Base-by-base conservation (phyloP, 208 protist species). In the Leishmania gerbilli region DNA sequence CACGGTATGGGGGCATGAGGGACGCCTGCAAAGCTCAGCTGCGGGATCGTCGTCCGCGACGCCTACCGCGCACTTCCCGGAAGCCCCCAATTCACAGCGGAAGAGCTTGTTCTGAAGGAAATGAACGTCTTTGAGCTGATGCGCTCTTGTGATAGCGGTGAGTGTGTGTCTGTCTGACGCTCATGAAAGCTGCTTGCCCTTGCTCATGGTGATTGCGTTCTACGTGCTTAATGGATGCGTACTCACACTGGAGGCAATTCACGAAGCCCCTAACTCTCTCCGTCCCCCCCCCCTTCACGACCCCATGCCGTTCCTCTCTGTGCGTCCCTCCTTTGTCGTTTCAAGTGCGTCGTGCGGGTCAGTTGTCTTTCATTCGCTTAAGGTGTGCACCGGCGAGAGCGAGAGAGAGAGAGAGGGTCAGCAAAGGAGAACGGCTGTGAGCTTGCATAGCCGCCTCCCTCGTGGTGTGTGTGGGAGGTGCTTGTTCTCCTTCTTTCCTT, bases 91-190 rank as follows among this genome's bases (percentile, higher is more conserved):
- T 31, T 24, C 67, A 34, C 56, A 84, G n/a, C 67, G 62, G 67
- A 75, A 75, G 0, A 69, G 75, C 37, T 51, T 79, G 37, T 76
- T 79, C 31, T 84, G 62, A 83, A 53, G 71, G 3, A 37, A 77
- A 71, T 4, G 21, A 56, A 42, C 71, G n/a, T 55, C 71, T 15
- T 37, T 11, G 3, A 1, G 6, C 27, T 45, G 2, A 27, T n/a
- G 19, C 42, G 3, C 51, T 62, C 8, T 13, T 2, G 42, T 31
- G 69, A 21, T 24, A 13, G 69, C 9, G 24, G 45, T 2, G 13
- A 21, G 40, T 15, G 68, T 34, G 4, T 72, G 8, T 19, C 42
- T 72, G 42, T 37, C 24, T 51, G 42, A 9, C 40, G 37, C 67
- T n/a, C 24, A n/a, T 40, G 40, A 47, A 67, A n/a, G 60, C 9